A percentile compares a stretch with the other conserved stretches of the same genome.
Evolutionary conservation across 148 eudicot species (phyloP).

Genomic region (Nyssa sinensis): DNA sequence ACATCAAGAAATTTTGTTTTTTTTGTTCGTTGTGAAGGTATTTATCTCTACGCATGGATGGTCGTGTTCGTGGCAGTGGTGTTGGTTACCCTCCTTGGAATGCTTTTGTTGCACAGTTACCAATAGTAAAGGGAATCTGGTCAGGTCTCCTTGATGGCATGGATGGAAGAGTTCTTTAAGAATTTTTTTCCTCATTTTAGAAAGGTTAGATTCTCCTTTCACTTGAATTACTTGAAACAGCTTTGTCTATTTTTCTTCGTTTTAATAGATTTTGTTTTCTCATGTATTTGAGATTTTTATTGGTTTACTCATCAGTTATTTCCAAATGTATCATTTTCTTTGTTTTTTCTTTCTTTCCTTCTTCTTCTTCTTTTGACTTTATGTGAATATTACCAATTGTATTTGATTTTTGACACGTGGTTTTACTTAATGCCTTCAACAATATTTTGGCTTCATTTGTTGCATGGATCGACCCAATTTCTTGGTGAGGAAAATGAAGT

Average conservation of each 20-base stretch:
- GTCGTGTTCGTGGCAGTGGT: slow-evolving; percentile 96
- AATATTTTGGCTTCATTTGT: not conserved
- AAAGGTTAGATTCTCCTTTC: slow-evolving; percentile 9
- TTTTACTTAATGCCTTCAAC: not conserved
- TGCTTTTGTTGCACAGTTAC: slow-evolving; percentile 90
- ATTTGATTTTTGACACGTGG: not conserved
- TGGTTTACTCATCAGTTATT: not conserved
- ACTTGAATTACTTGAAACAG: not conserved
- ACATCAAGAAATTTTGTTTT: not conserved
- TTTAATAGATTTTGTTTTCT: not conserved
- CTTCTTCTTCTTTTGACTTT: not conserved
- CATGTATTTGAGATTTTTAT: not conserved
- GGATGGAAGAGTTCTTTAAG: slow-evolving; percentile 78
- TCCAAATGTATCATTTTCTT: not conserved
- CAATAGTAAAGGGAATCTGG: slow-evolving; percentile 91
- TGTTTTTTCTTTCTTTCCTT: too few species aligned
- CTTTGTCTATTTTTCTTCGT: not conserved
- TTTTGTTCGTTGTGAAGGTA: slow-evolving; percentile 42
- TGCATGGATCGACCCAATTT: too few species aligned
- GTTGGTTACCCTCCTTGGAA: slow-evolving; percentile 99
- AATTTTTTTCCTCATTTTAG: not conserved
- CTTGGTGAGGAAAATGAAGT: not conserved
- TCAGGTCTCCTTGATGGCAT: slow-evolving; percentile 90
- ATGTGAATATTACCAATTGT: not conserved
- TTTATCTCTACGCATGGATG: slow-evolving; percentile 86